These are phyloP conservation scores for Tetrapisispora phaffii DNA, from an alignment of 805 yeast species.

Conservation along the genomic window DNA sequence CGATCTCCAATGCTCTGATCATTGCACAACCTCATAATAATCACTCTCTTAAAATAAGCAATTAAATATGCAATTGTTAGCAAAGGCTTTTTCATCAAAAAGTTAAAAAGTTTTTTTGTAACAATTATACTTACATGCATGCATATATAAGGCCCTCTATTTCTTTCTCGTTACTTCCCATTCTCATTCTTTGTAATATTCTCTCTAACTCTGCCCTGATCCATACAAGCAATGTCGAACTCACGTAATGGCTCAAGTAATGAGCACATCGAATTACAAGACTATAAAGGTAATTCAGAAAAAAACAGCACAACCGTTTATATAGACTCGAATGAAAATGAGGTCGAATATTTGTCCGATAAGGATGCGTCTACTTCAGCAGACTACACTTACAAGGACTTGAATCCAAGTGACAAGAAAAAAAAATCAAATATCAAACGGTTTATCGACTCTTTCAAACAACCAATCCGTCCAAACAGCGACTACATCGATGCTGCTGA, in stretches of 20 bases:
- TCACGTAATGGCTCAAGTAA: not conserved
- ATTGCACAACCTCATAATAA: no score
- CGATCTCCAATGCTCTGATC: no score
- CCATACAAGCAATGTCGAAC: not conserved
- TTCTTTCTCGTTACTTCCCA: no score
- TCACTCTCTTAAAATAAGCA: no score
- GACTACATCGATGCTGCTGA: conserved; percentile 3
- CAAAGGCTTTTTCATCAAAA: no score
- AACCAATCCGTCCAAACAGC: not conserved
- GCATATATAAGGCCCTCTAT: no score
- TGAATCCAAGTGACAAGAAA: not conserved
- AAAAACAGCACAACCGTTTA: not conserved
- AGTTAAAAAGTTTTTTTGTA: no score
- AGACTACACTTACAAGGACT: not conserved
- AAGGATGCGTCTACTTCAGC: not conserved
- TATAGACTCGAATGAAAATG: conserved; percentile 2
- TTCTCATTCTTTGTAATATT: no score
- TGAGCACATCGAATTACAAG: not conserved
- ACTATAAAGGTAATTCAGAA: not conserved
- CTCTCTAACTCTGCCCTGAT: no score
- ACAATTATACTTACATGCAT: no score
- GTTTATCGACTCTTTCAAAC: conserved; percentile 14
- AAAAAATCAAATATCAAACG: conserved; percentile 4
- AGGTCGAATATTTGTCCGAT: conserved; percentile 3
- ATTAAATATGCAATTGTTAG: no score